These are phyloP conservation scores for Ophiosphaerella herpotricha DNA, from an alignment of 2,329 filamentous ascomycete genomes.

Conservation along the genomic window DNA sequence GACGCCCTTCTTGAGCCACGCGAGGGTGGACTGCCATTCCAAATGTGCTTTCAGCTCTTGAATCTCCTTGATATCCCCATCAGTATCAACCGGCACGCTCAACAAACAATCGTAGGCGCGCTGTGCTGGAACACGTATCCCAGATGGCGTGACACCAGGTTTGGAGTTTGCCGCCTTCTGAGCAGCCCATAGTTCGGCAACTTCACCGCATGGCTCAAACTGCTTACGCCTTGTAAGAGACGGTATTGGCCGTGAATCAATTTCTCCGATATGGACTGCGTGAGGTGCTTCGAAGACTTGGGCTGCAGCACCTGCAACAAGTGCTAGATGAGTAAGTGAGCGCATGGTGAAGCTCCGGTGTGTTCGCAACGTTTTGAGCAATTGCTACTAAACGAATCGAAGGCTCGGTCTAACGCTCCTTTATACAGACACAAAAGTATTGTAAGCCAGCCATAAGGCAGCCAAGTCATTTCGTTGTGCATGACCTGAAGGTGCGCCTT, in stretches of 20 bases:
- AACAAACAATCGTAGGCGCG: conserved; percentile 24
- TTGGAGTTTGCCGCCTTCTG: background rate
- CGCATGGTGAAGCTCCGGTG: background rate
- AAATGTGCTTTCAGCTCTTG: conserved; percentile 24
- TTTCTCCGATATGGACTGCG: background rate
- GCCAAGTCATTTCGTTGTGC: background rate
- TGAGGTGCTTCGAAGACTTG: background rate
- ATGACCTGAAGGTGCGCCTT: background rate
- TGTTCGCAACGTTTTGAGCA: background rate
- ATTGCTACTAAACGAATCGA: background rate
- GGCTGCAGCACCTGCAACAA: background rate
- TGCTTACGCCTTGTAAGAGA: conserved; percentile 22
- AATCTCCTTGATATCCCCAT: conserved; percentile 19
- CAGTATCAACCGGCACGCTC: conserved; percentile 26
- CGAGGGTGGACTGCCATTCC: conserved; percentile 36
- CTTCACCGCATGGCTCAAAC: background rate
- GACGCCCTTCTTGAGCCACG: conserved; percentile 34
- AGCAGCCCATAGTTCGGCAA: conserved; percentile 1
- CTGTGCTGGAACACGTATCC: conserved; percentile 10
- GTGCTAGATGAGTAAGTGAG: background rate
- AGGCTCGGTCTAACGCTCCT: background rate
- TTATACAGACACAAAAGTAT: background rate
- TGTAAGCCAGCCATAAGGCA: background rate
- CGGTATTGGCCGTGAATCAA: background rate
- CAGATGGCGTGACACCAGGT: background rate